A percentile compares a stretch with the other conserved stretches of the same genome.
phyloP scores from a whole-genome alignment of 2,329 filamentous ascomycete genomes.

The Penicillium brasilianum region DNA sequence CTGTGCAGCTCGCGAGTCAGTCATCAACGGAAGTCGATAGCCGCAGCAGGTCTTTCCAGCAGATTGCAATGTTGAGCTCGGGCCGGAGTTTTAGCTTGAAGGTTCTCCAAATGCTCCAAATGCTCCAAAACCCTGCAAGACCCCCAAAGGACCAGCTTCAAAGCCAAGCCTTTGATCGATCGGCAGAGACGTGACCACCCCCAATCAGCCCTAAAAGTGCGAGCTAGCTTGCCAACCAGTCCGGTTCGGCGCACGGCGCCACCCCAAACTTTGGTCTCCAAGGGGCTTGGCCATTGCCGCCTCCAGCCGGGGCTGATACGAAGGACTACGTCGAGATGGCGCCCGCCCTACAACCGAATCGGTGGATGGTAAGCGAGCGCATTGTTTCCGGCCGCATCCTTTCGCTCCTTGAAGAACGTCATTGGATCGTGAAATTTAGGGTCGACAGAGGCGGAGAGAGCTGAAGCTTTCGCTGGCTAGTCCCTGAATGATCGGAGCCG shows the following conservation, averaged over 20 bases:
- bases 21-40: background rate
- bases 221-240: background rate
- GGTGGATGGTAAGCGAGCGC: conserved; percentile 30
- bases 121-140: background rate
- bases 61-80: background rate
- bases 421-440: background rate
- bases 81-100: background rate
- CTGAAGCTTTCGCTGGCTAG: background rate
- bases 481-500: background rate
- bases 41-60: background rate
- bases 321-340: conserved; percentile 19
- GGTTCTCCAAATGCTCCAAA: background rate
- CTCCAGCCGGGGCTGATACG: conserved; percentile 19
- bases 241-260: conserved; percentile 6
- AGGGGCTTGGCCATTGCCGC: background rate
- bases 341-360: conserved; percentile 15
- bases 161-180: background rate
- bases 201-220: conserved; percentile 13
- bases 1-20: background rate
- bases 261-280: conserved; percentile 9
- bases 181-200: background rate
- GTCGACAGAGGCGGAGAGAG: background rate
- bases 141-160: background rate
- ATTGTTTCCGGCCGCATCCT: conserved; percentile 16
- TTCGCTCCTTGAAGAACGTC: background rate